Evolutionary conservation across 2,329 filamentous ascomycete species (phyloP), one percentile per base, ranked within the genome.

Genomic region (Colletotrichum tofieldiae): DNA sequence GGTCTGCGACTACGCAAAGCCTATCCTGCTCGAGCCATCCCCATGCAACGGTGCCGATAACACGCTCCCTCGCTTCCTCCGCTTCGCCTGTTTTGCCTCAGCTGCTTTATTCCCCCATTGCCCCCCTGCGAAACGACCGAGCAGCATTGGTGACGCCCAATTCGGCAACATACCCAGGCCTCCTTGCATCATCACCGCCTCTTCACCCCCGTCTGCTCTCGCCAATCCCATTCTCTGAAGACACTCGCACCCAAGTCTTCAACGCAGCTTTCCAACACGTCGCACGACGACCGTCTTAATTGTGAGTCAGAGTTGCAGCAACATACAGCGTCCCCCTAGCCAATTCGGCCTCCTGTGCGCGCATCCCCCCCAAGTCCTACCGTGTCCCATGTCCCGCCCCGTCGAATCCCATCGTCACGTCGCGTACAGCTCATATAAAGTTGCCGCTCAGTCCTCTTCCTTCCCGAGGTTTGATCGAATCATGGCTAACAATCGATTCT

Each of bases 121-220:
- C 6, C 29, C 29, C 29, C 29, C 74, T 74, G 76, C 79, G 77
- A 80, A 77, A 79, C 78, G 78, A 65, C 71, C 62, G 63, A 74
- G 77, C 78, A 79, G 76, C 79, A 81, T 79, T 82, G 81, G 81
- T 77, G 77, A 79, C 77, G 75, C 78, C 65, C 80, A 78, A 78
- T 78, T 79, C 76, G 79, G 80, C 79, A 79, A 68, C 75, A 74
- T 77, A 73, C 69, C 69, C 52, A 74, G 72, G 69, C 64, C 76
- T 73, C 69, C 71, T 67, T 78, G 71, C 77, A 74, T 75, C 62
- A 69, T 67, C 70, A 73, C 71, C 73, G 63, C 71, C 35, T 60
- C 74, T 70, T 75, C 67, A 68, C 71, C 74, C 73, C 65, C 65
- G 67, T 74, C 75, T 5, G 26, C 61, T 45, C 58, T 66, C 60